phyloP scores from a whole-genome alignment of 1,284 basidiomycete species.

The Fomitopsis pinicola region DNA sequence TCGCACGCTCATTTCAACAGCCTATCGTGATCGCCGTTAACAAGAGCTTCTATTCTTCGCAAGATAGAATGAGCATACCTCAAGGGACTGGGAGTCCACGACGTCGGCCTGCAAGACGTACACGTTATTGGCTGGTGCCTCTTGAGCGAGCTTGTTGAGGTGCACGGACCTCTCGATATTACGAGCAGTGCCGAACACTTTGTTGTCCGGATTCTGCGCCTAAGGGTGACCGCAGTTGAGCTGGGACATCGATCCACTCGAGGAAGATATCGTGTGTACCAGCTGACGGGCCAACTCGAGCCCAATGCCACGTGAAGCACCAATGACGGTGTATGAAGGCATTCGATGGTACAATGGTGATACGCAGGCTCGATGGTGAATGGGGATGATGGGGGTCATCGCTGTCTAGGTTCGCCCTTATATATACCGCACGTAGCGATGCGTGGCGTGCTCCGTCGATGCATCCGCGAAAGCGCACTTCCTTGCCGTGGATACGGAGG shows the following conservation, averaged over 20 bases:
- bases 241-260: background rate
- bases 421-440: too few species aligned
- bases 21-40: background rate
- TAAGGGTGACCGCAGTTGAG: background rate
- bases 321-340: constrained; percentile 20
- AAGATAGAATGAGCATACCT: constrained; percentile 10
- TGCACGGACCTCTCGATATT: constrained; percentile 14
- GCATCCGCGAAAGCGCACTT: too few species aligned
- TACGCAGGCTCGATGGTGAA: too few species aligned
- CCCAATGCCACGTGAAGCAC: constrained; percentile 21
- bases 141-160: constrained; percentile 6
- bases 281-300: constrained; percentile 12
- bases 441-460: too few species aligned
- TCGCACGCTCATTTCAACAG: too few species aligned
- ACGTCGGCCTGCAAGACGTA: constrained; percentile 24
- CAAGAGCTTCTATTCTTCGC: too few species aligned
- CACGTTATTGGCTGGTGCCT: constrained; percentile 18
- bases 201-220: constrained; percentile 10
- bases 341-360: background rate
- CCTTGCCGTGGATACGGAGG: too few species aligned
- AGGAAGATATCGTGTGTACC: constrained; percentile 8
- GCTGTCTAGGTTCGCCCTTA: too few species aligned
- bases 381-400: too few species aligned
- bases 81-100: constrained; percentile 15
- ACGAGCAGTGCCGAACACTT: constrained; percentile 23